These are phyloP conservation scores for Triticum dicoccoides DNA, from an alignment of 176 grass and related monocot genomes.

Conservation along the genomic window DNA sequence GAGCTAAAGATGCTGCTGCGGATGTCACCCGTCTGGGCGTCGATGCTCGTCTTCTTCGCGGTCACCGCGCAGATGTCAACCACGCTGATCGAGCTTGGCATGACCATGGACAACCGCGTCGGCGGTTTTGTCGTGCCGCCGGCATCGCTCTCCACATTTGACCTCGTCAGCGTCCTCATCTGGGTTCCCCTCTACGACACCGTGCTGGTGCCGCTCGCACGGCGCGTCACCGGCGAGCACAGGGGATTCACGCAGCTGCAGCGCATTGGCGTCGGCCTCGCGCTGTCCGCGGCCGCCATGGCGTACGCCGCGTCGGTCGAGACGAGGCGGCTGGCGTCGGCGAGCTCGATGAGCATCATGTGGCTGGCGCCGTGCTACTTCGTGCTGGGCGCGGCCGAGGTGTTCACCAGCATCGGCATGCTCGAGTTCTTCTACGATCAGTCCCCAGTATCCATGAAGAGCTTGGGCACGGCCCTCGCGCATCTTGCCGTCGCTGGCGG, in stretches of 20 bases:
- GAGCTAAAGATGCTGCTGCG: conserved; percentile 45
- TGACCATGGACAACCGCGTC: conserved; percentile 23
- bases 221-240: conserved; percentile 32
- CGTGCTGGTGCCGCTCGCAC: conserved; percentile 31
- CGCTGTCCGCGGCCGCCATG: conserved; percentile 23
- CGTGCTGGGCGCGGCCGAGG: conserved; percentile 29
- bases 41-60: conserved; percentile 26
- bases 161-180: conserved; percentile 19
- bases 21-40: conserved; percentile 42
- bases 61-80: conserved; percentile 30
- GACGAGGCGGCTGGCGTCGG: background rate
- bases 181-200: conserved; percentile 33
- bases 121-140: conserved; percentile 29
- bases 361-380: conserved; percentile 6
- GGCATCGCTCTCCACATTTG: conserved; percentile 29
- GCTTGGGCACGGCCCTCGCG: conserved; percentile 23
- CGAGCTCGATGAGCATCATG: background rate
- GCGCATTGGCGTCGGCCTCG: conserved; percentile 29
- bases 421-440: conserved; percentile 48
- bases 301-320: conserved; percentile 31
- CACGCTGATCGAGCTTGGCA: conserved; percentile 41
- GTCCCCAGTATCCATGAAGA: conserved; percentile 38
- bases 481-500: conserved; percentile 3
- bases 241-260: conserved; percentile 31
- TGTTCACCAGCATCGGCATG: conserved; percentile 25